Evolutionary conservation across 495 filamentous ascomycete species (phyloP).

Genomic region (Mycothermus thermophilus): DNA sequence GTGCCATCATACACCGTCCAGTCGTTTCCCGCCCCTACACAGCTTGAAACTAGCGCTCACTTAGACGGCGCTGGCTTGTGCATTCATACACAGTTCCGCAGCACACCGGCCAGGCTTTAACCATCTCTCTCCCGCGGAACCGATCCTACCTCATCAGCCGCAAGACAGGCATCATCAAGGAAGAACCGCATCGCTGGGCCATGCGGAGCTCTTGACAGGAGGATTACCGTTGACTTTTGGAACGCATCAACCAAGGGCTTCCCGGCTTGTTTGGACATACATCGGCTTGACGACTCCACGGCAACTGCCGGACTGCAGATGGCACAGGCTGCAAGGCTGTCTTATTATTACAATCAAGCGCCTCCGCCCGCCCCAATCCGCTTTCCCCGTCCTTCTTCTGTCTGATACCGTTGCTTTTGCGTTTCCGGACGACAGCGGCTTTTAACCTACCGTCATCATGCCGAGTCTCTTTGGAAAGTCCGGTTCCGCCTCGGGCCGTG

Average conservation of each 20-base stretch:
- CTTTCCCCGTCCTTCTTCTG: slow-evolving; percentile 1
- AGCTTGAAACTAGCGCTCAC: too few species aligned
- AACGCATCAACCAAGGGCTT: too few species aligned
- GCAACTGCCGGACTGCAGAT: slow-evolving; percentile 13
- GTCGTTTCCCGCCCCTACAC: too few species aligned
- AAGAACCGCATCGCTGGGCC: slow-evolving; percentile 21
- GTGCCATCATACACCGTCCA: slow-evolving; percentile 5
- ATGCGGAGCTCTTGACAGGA: slow-evolving; percentile 20
- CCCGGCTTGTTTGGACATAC: too few species aligned
- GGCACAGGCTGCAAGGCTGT: slow-evolving; percentile 9
- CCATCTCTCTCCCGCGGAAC: background rate
- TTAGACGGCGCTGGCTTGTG: too few species aligned
- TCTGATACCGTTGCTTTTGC: background rate
- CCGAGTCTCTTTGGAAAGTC: slow-evolving; percentile 25
- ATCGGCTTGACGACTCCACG: too few species aligned
- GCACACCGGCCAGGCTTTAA: background rate
- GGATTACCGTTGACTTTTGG: too few species aligned
- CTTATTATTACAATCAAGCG: slow-evolving; percentile 15
- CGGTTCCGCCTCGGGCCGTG: slow-evolving; percentile 23
- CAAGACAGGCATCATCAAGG: too few species aligned
- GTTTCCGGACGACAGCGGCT: too few species aligned
- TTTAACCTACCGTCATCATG: too few species aligned
- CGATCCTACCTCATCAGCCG: background rate
- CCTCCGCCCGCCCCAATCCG: slow-evolving; percentile 3
- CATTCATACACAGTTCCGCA: too few species aligned